These are phyloP conservation scores for Basipetospora chlamydospora DNA, from an alignment of 2,329 filamentous ascomycete genomes.

Conservation along the genomic window DNA sequence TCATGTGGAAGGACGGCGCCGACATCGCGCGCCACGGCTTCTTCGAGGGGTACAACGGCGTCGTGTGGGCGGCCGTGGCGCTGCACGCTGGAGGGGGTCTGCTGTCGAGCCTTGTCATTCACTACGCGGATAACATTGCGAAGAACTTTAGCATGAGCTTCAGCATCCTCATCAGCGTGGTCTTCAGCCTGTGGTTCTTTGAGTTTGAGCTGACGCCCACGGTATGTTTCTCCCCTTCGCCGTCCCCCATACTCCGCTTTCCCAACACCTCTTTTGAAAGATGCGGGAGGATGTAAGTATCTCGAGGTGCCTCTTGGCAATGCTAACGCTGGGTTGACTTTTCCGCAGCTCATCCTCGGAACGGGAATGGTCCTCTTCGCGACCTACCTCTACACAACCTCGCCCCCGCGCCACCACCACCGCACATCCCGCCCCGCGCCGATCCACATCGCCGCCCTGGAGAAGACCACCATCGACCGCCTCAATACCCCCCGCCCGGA, in stretches of 20 bases:
- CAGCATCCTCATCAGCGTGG: conserved; percentile 74
- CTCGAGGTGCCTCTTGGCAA: too few species aligned
- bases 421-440: conserved; percentile 41
- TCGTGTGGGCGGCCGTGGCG: conserved; percentile 62
- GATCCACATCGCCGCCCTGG: conserved; percentile 57
- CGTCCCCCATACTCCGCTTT: background rate
- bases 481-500: conserved; percentile 20
- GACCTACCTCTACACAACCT: conserved; percentile 65
- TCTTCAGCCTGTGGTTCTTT: conserved; percentile 78
- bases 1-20: conserved; percentile 74
- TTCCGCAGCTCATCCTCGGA: conserved; percentile 72
- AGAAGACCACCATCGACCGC: conserved; percentile 53
- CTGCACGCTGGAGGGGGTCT: conserved; percentile 77
- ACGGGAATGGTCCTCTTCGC: conserved; percentile 65
- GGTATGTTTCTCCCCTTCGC: conserved; percentile 36
- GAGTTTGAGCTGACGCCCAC: conserved; percentile 57
- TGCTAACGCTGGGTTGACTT: too few species aligned
- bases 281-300: too few species aligned
- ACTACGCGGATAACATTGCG: conserved; percentile 53
- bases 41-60: conserved; percentile 85
- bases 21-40: conserved; percentile 76
- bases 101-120: conserved; percentile 37
- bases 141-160: conserved; percentile 91
- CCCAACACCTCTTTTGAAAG: background rate
- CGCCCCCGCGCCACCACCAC: conserved; percentile 40